Evolutionary conservation across 2,329 filamentous ascomycete species (phyloP).

Genomic region (Epichloe elymi): DNA sequence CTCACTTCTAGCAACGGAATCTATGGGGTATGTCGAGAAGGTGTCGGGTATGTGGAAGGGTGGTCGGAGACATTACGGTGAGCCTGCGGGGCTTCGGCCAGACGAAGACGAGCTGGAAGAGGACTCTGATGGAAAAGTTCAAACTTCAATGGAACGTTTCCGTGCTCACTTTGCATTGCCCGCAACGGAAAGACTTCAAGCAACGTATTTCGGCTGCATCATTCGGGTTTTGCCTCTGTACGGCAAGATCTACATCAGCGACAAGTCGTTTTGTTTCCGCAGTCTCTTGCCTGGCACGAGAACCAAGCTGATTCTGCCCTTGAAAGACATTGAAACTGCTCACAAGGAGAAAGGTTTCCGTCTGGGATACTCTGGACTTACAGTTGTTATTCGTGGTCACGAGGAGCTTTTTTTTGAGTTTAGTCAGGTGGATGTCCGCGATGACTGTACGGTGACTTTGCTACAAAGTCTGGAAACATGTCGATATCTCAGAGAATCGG

Average conservation of each 20-base stretch:
- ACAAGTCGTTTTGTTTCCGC: slow-evolving; percentile 80
- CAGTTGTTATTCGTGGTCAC: slow-evolving; percentile 84
- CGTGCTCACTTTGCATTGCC: slow-evolving; percentile 84
- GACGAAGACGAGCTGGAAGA: slow-evolving; percentile 44
- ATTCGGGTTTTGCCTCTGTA: slow-evolving; percentile 82
- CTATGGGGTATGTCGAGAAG: slow-evolving; percentile 93
- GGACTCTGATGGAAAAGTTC: slow-evolving; percentile 49
- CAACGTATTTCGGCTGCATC: slow-evolving; percentile 87
- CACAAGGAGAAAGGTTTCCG: slow-evolving; percentile 93
- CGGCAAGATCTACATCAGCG: slow-evolving; percentile 91
- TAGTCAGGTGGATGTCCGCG: slow-evolving; percentile 58
- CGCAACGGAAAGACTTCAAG: slow-evolving; percentile 66
- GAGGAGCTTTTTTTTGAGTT: slow-evolving; percentile 98
- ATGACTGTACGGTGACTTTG: slow-evolving; percentile 78
- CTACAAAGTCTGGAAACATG: slow-evolving; percentile 63
- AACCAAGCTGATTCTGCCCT: slow-evolving; percentile 81
- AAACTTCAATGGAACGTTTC: slow-evolving; percentile 66
- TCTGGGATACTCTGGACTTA: slow-evolving; percentile 79
- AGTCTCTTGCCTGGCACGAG: slow-evolving; percentile 79
- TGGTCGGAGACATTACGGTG: slow-evolving; percentile 76
- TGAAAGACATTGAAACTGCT: slow-evolving; percentile 85
- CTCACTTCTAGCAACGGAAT: slow-evolving; percentile 70
- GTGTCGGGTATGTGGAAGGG: slow-evolving; percentile 96
- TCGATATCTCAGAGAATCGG: slow-evolving; percentile 57
- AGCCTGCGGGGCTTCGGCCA: slow-evolving; percentile 35